Percentiles rank a stretch among this genome's conserved stretches.
phyloP scores from a whole-genome alignment of 345 rosid species.

The Brassica carinata region DNA sequence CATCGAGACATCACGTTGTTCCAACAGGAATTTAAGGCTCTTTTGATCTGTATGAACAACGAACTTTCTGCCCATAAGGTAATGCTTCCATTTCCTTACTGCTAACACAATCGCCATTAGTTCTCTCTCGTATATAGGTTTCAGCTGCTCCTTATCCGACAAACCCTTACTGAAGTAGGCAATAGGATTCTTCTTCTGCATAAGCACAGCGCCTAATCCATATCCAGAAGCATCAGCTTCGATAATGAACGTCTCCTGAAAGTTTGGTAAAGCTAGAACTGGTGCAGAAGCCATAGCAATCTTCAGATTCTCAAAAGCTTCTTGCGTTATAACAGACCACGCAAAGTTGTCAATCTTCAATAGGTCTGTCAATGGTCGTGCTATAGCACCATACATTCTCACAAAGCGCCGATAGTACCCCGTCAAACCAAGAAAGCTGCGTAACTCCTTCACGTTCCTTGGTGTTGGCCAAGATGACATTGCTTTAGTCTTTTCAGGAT shows the following conservation, averaged over 20 bases:
- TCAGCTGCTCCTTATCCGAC: too few species aligned
- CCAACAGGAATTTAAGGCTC: background rate
- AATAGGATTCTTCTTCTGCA: too few species aligned
- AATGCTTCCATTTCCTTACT: background rate
- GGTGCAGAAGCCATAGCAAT: background rate
- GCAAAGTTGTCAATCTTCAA: background rate
- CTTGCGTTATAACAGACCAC: too few species aligned
- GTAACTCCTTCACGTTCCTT: background rate
- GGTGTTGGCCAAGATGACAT: background rate
- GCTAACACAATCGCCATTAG: too few species aligned
- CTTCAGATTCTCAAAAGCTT: background rate
- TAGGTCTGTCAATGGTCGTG: background rate
- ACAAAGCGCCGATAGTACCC: background rate
- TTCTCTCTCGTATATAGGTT: too few species aligned
- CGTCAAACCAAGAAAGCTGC: background rate
- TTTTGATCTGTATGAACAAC: too few species aligned
- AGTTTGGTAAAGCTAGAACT: background rate
- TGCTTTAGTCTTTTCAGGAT: background rate
- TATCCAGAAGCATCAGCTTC: too few species aligned
- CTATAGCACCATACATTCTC: background rate
- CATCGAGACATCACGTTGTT: background rate
- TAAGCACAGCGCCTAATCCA: too few species aligned
- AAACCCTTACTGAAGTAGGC: too few species aligned
- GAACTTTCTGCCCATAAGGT: background rate
- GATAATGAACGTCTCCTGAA: background rate